Evolutionary conservation across 805 yeast species (phyloP).

Genomic region (Clavispora vitiphila): DNA sequence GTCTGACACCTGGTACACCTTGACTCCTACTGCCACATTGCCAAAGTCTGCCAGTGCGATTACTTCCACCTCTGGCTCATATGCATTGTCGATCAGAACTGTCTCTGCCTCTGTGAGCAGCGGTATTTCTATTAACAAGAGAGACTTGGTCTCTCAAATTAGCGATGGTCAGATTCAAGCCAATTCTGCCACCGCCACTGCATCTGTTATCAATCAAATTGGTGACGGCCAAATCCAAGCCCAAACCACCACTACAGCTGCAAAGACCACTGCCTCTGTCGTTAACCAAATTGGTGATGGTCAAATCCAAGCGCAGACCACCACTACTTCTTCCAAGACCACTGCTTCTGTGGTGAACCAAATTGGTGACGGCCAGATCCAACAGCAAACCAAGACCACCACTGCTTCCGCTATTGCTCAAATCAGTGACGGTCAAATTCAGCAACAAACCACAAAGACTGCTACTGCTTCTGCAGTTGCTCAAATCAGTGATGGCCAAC

Average conservation of each 20-base stretch:
- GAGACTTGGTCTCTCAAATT: slow-evolving; percentile 5
- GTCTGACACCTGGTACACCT: slow-evolving; percentile 18
- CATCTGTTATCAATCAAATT: slow-evolving; percentile 1
- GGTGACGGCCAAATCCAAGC: slow-evolving; percentile 3
- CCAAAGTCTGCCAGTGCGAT: slow-evolving; percentile 20
- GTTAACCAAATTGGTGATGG: slow-evolving; percentile 18
- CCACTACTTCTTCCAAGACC: not conserved
- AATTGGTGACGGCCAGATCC: slow-evolving; percentile 18
- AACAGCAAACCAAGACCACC: slow-evolving; percentile 18
- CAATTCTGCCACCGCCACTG: slow-evolving; percentile 6
- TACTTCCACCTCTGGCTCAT: slow-evolving; percentile 24
- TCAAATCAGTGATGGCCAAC: slow-evolving; percentile 40
- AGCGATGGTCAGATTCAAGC: slow-evolving; percentile 4
- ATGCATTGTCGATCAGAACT: slow-evolving; percentile 28
- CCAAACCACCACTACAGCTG: slow-evolving; percentile 16
- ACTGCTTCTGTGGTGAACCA: slow-evolving; percentile 24
- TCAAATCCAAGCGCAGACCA: slow-evolving; percentile 11
- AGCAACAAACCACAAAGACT: slow-evolving; percentile 43
- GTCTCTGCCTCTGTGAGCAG: slow-evolving; percentile 9
- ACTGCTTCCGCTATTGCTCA: slow-evolving; percentile 41
- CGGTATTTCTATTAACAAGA: slow-evolving; percentile 1
- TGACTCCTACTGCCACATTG: slow-evolving; percentile 26
- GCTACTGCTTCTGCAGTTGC: slow-evolving; percentile 50
- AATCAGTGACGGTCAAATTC: slow-evolving; percentile 39
- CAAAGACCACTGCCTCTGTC: slow-evolving; percentile 29